These are phyloP conservation scores for Penicillium cataractarum DNA, from an alignment of 495 filamentous ascomycete species.

Conservation along the genomic window DNA sequence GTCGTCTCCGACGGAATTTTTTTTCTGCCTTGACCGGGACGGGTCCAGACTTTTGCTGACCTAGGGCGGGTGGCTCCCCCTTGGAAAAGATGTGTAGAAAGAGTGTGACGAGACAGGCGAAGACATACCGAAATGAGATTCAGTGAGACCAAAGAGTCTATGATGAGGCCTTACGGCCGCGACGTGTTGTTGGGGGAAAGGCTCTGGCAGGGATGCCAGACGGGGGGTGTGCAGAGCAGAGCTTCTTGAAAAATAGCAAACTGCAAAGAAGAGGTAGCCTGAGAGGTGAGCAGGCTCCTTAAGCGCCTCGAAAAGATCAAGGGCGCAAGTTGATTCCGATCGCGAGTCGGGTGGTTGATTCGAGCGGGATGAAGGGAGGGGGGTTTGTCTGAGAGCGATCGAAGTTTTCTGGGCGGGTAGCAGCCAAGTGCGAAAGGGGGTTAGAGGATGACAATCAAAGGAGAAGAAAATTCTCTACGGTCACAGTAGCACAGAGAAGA, in stretches of 20 bases:
- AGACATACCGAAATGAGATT: slow-evolving; percentile 30
- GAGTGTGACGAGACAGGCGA: background rate
- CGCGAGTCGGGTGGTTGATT: slow-evolving; percentile 17
- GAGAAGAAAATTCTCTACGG: slow-evolving; percentile 6
- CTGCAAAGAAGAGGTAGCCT: background rate
- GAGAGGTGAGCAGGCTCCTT: background rate
- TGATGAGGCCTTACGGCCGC: slow-evolving; percentile 33
- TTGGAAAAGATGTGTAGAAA: background rate
- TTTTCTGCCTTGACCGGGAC: slow-evolving; percentile 5
- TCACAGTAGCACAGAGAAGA: slow-evolving; percentile 2
- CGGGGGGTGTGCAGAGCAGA: slow-evolving; percentile 10
- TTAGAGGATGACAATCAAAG: slow-evolving; percentile 17
- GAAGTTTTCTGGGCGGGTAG: slow-evolving; percentile 23
- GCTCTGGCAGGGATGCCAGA: slow-evolving; percentile 38
- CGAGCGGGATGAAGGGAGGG: slow-evolving; percentile 27
- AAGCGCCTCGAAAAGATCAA: slow-evolving; percentile 13
- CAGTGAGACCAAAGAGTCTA: slow-evolving; percentile 31
- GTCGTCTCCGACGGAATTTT: slow-evolving; percentile 27
- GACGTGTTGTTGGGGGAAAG: slow-evolving; percentile 17
- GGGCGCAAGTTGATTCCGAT: slow-evolving; percentile 10
- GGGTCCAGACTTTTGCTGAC: background rate
- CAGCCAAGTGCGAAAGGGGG: slow-evolving; percentile 5
- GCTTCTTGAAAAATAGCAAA: slow-evolving; percentile 15
- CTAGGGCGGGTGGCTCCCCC: background rate
- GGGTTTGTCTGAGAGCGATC: slow-evolving; percentile 16